phyloP scores from a whole-genome alignment of 768 basidiomycete species.

The Auriscalpium orientale region DNA sequence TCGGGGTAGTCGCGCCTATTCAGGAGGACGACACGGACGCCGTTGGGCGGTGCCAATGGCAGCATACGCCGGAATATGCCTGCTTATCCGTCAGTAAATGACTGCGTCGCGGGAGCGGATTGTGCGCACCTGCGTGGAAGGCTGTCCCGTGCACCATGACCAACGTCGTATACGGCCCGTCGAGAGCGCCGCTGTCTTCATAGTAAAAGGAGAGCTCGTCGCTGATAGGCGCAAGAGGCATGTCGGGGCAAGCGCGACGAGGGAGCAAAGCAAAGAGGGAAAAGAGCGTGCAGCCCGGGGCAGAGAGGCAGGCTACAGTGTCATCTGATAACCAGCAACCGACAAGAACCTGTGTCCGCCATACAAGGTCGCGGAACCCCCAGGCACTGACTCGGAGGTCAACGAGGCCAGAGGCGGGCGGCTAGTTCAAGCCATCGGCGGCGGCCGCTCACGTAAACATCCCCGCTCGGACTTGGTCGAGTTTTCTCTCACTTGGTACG shows the following conservation, averaged over 20 bases:
- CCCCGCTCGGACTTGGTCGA: too few relatives aligned
- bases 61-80: slow-evolving; percentile 17
- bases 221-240: slow-evolving; percentile 6
- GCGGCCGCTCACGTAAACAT: too few relatives aligned
- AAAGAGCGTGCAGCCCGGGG: too few relatives aligned
- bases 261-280: too few relatives aligned
- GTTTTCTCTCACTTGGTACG: too few relatives aligned
- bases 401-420: too few relatives aligned
- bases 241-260: neutral
- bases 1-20: slow-evolving; percentile 20
- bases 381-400: too few relatives aligned
- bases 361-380: too few relatives aligned
- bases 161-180: slow-evolving; percentile 9
- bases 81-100: neutral
- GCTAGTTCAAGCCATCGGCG: too few relatives aligned
- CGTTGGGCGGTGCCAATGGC: slow-evolving; percentile 11
- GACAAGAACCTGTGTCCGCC: too few relatives aligned
- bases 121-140: slow-evolving; percentile 7
- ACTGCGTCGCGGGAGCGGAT: neutral
- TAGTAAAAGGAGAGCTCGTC: neutral
- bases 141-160: slow-evolving; percentile 15
- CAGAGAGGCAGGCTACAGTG: too few relatives aligned
- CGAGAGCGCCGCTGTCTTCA: slow-evolving; percentile 9
- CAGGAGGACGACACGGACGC: slow-evolving; percentile 17
- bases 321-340: too few relatives aligned